These are phyloP conservation scores for Solanum peruvianum DNA, from an alignment of 257 asterid species.

Conservation along the genomic window DNA sequence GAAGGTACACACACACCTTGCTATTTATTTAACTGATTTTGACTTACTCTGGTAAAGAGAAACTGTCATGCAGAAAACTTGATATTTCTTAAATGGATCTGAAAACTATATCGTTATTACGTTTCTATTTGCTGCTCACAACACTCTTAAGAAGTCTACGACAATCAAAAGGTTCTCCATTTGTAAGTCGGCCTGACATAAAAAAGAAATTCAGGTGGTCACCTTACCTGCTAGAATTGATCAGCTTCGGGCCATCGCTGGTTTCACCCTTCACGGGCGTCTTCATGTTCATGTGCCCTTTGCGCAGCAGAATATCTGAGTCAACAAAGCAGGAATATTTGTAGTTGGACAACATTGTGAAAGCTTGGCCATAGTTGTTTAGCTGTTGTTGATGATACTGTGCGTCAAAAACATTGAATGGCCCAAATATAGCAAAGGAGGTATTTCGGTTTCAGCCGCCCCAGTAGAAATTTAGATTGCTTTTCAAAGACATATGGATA, in stretches of 20 bases:
- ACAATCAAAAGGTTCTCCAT: not conserved
- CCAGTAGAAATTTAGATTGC: not conserved
- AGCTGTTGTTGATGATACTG: not conserved
- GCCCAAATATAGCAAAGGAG: not conserved
- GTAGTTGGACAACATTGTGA: not conserved
- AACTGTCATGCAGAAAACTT: not conserved
- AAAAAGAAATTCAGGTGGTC: constrained; percentile 53
- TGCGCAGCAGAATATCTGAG: constrained; percentile 27
- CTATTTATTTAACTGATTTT: not conserved
- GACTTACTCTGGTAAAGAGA: not conserved
- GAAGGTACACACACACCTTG: constrained; percentile 28
- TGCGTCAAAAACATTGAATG: no score
- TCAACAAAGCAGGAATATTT: not conserved
- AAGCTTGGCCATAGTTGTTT: not conserved
- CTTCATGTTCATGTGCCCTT: constrained; percentile 70
- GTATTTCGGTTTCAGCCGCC: not conserved
- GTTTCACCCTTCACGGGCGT: constrained; percentile 69
- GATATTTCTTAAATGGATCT: not conserved
- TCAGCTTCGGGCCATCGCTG: constrained; percentile 71
- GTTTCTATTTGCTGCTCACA: not conserved
- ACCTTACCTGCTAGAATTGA: constrained; percentile 66
- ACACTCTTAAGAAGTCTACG: not conserved
- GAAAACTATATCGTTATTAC: not conserved
- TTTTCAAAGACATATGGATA: not conserved
- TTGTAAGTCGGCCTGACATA: not conserved